Evolutionary conservation across 2,329 filamentous ascomycete genomes (phyloP).

Genomic region (Aschersonia sp.): DNA sequence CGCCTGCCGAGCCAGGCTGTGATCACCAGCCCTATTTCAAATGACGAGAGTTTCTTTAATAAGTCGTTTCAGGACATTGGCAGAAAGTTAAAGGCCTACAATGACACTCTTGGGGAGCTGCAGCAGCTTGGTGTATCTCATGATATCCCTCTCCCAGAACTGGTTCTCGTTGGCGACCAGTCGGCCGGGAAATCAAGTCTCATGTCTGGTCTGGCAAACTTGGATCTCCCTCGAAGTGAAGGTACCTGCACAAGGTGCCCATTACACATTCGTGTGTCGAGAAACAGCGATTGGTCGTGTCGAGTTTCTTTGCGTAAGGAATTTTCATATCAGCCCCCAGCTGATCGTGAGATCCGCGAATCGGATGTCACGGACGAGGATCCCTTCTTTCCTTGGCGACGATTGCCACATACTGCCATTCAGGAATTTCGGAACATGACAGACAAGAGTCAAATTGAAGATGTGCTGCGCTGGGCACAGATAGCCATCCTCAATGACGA

Average conservation of each 20-base stretch:
- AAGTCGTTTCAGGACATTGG: slow-evolving; percentile 39
- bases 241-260: slow-evolving; percentile 73
- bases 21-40: slow-evolving; percentile 10
- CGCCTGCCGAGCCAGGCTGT: slow-evolving; percentile 7
- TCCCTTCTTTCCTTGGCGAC: slow-evolving; percentile 53
- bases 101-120: slow-evolving; percentile 52
- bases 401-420: slow-evolving; percentile 26
- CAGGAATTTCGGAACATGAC: slow-evolving; percentile 50
- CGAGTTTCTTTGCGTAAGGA: slow-evolving; percentile 49
- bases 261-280: slow-evolving; percentile 60
- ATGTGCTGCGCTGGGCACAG: slow-evolving; percentile 60
- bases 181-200: slow-evolving; percentile 66
- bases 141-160: slow-evolving; percentile 57
- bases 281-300: slow-evolving; percentile 49
- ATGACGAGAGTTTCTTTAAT: slow-evolving; percentile 25
- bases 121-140: slow-evolving; percentile 60
- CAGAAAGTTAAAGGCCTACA: slow-evolving; percentile 47
- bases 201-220: slow-evolving; percentile 51
- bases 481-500: slow-evolving; percentile 60
- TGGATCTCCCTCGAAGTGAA: slow-evolving; percentile 55
- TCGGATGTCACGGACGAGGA: slow-evolving; percentile 32
- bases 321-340: slow-evolving; percentile 40
- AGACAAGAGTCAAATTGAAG: slow-evolving; percentile 48
- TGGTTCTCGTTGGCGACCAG: slow-evolving; percentile 76
- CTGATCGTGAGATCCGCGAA: slow-evolving; percentile 23